These are phyloP conservation scores for Poteriospumella lacustris DNA, from an alignment of 108 stramenopile species.

Conservation along the genomic window DNA sequence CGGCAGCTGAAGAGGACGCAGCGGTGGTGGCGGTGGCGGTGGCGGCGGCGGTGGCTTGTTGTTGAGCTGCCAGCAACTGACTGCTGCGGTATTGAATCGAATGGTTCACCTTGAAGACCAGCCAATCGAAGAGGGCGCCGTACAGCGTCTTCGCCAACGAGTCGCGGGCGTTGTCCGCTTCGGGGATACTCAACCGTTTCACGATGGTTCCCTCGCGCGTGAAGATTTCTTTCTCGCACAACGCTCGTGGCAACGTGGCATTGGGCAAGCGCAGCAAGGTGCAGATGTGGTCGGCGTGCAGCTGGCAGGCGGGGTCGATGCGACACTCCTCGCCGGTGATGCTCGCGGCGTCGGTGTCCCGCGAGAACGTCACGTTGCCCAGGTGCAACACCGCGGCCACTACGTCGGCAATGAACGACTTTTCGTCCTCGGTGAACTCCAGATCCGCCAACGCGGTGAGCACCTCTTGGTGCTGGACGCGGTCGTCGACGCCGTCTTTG, in stretches of 20 bases:
- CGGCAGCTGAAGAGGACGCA: neutral
- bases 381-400: slow-evolving; percentile 73
- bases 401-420: slow-evolving; percentile 56
- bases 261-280: neutral
- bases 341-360: neutral
- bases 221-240: slow-evolving; percentile 1
- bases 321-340: neutral
- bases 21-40: too few species aligned
- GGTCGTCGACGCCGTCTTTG: slow-evolving; percentile 69
- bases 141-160: slow-evolving; percentile 45
- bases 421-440: slow-evolving; percentile 61
- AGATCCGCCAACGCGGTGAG: slow-evolving; percentile 59
- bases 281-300: neutral
- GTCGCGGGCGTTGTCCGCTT: slow-evolving; percentile 29
- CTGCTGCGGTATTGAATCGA: neutral
- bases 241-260: neutral
- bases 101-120: slow-evolving; percentile 44
- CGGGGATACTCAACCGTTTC: slow-evolving; percentile 20
- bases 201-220: neutral
- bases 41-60: neutral
- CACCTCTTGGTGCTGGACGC: slow-evolving; percentile 62
- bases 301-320: neutral
- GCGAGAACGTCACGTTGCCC: slow-evolving; percentile 57
- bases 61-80: neutral
- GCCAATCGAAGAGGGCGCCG: slow-evolving; percentile 28